A percentile compares a stretch with the other conserved stretches of the same genome.
Evolutionary conservation across 768 basidiomycete species (phyloP).

Genomic region (Leccinum imitatum): DNA sequence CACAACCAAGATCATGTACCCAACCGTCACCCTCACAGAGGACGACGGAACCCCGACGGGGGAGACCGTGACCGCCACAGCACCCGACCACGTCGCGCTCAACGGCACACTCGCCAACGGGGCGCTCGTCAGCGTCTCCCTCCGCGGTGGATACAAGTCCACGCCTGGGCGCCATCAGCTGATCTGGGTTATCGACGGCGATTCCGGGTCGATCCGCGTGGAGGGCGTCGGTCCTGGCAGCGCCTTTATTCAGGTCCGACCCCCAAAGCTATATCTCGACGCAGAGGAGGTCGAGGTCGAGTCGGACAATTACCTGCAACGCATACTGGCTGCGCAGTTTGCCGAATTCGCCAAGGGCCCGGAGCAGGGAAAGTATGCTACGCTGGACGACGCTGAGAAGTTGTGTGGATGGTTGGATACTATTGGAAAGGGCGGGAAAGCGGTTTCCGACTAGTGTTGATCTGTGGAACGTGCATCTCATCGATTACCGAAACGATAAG

Average conservation of each 20-base stretch:
- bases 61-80: slow-evolving; percentile 2
- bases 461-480: background rate
- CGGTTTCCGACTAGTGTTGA: background rate
- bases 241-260: background rate
- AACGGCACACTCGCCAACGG: slow-evolving; percentile 7
- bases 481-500: background rate
- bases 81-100: slow-evolving; percentile 8
- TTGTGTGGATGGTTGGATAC: slow-evolving; percentile 1
- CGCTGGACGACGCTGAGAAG: slow-evolving; percentile 13
- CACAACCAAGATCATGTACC: slow-evolving; percentile 6
- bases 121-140: slow-evolving; percentile 5
- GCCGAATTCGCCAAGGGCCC: slow-evolving; percentile 10
- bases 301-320: background rate
- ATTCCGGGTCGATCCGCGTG: slow-evolving; percentile 10
- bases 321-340: slow-evolving; percentile 4
- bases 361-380: slow-evolving; percentile 6
- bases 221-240: slow-evolving; percentile 1
- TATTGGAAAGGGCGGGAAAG: background rate
- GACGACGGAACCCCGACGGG: slow-evolving; percentile 7
- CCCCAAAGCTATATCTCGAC: slow-evolving; percentile 11
- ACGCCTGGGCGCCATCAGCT: slow-evolving; percentile 10
- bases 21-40: slow-evolving; percentile 1
- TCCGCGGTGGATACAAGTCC: slow-evolving; percentile 9
- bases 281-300: slow-evolving; percentile 5
- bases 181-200: slow-evolving; percentile 13